Conservation (phyloP, 1,284 basidiomycete species). For the Cystobasidiaceae sp. region DNA sequence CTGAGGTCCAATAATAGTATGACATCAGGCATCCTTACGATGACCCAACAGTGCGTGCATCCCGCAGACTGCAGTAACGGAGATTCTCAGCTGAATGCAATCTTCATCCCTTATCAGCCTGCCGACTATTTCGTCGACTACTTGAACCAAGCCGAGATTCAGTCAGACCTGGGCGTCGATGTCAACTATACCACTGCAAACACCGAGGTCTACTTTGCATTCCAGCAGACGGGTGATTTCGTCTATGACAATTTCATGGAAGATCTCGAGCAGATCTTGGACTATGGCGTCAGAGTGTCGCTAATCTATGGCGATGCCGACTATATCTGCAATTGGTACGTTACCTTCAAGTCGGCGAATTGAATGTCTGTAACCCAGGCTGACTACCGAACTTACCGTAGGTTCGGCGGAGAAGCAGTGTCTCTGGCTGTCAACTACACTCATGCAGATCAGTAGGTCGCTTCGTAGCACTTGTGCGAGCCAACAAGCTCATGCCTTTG, state of each 20-base stretch:
- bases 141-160: conserved; percentile 1
- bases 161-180: not conserved
- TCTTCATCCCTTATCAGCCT: not conserved
- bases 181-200: conserved; percentile 13
- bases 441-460: not conserved
- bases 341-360: not conserved
- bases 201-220: conserved; percentile 16
- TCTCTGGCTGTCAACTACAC: conserved; percentile 6
- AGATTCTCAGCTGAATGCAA: not conserved
- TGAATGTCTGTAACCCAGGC: not conserved
- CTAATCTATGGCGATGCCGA: conserved; percentile 22
- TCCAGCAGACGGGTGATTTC: conserved; percentile 15
- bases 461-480: not conserved
- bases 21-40: not conserved
- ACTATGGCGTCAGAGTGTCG: conserved; percentile 6
- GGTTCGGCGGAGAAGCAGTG: conserved; percentile 16
- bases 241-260: not conserved
- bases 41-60: not conserved
- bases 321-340: conserved; percentile 10
- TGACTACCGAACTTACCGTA: not conserved
- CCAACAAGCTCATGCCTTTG: not conserved
- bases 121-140: conserved; percentile 7
- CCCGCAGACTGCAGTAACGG: not conserved
- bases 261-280: not conserved
- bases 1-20: not conserved